Conservation (phyloP, 2,329 filamentous ascomycete genomes). For the Fusarium albidum region DNA sequence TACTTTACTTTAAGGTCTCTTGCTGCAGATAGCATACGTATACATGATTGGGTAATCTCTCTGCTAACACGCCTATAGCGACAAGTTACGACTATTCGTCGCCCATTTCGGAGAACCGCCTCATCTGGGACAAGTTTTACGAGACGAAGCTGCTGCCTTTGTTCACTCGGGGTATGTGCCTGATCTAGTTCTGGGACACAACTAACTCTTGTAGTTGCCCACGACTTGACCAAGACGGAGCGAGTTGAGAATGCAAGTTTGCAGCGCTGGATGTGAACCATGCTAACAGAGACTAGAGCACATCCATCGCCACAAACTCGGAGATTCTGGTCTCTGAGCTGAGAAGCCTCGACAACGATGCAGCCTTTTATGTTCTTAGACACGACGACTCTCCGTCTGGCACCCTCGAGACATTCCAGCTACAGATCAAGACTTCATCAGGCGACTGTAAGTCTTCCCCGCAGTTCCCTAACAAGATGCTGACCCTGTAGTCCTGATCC, state of each 20-base stretch:
- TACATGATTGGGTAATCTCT: not conserved
- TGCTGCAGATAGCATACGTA: not conserved
- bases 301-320: constrained; percentile 52
- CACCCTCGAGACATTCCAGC: constrained; percentile 60
- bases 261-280: constrained; percentile 48
- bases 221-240: constrained; percentile 64
- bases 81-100: constrained; percentile 71
- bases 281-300: constrained; percentile 10
- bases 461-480: fast-evolving
- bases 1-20: too few species aligned
- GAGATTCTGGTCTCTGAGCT: constrained; percentile 63
- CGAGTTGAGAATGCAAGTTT: constrained; percentile 51
- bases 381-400: constrained; percentile 62
- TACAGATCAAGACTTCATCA: constrained; percentile 63
- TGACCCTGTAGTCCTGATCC: constrained; percentile 53
- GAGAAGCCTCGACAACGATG: constrained; percentile 64
- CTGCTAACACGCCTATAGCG: constrained; percentile 38
- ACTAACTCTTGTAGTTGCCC: constrained; percentile 48
- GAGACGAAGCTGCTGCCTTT: constrained; percentile 69
- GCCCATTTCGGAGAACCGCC: constrained; percentile 66
- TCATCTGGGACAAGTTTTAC: constrained; percentile 66
- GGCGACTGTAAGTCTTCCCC: constrained; percentile 46
- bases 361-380: constrained; percentile 66
- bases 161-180: constrained; percentile 56
- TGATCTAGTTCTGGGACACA: not conserved